A percentile compares a stretch with the other conserved stretches of the same genome.
Evolutionary conservation across 257 asterid genomes (phyloP).

Genomic region (Fraxinus anomala): DNA sequence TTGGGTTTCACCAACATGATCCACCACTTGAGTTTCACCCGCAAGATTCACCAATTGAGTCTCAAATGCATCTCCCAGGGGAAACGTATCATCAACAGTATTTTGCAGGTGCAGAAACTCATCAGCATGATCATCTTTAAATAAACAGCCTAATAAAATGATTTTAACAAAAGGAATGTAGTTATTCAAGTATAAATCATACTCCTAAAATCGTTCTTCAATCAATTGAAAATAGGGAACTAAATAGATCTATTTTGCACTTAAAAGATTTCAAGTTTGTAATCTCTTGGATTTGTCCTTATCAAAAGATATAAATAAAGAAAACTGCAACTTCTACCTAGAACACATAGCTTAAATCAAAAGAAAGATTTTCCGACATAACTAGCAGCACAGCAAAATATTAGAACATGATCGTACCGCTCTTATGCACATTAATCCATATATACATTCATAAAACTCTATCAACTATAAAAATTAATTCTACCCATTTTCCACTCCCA

Average conservation of each 20-base stretch:
- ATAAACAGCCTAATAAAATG: conserved; percentile 31
- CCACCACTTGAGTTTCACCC: conserved; percentile 25
- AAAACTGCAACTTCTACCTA: not conserved
- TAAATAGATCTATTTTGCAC: conserved; percentile 3
- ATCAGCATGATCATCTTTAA: conserved; percentile 35
- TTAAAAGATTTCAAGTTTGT: not conserved
- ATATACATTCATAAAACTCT: not conserved
- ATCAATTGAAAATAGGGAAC: not conserved
- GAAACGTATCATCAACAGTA: conserved; percentile 49
- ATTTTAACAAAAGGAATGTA: conserved; percentile 19
- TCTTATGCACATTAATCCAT: not conserved
- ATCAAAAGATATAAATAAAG: not conserved
- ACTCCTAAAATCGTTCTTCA: not conserved
- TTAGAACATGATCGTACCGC: not conserved
- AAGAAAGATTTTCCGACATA: not conserved
- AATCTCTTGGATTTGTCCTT: not conserved
- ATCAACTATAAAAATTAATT: conserved; percentile 11
- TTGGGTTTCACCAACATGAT: conserved; percentile 20
- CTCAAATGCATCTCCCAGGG: conserved; percentile 57
- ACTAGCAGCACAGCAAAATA: not conserved
- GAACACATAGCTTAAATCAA: conserved; percentile 8
- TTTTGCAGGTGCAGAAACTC: conserved; percentile 32
- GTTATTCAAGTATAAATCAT: conserved; percentile 4
- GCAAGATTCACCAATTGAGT: conserved; percentile 38
- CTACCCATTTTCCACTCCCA: not conserved